Evolutionary conservation across 2,329 filamentous ascomycete genomes (phyloP), one percentile per base, ranked within the genome.

Genomic region (Elsinoe batatas): DNA sequence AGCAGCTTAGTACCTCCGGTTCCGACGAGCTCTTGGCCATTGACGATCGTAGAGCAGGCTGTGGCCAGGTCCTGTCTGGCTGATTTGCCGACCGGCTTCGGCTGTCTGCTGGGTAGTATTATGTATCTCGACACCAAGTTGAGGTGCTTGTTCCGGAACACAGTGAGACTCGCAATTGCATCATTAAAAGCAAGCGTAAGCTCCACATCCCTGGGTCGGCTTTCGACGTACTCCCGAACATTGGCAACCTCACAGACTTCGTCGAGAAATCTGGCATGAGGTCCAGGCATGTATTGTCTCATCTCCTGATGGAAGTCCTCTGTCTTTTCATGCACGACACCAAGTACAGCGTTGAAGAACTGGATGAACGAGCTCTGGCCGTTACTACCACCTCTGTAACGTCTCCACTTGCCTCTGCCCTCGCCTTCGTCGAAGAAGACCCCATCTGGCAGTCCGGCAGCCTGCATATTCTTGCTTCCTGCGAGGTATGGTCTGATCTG

Each of bases 281-380:
- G 70, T 0, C 74, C 74, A 2, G 77, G 77, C 77, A 80, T 80
- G 59, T 80, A 80, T 10, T 70, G 67, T 7, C 76, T 70, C 76
- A 79, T 79, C 62, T 79, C 75, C 62, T 74, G 54, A 46, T 74
- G 73, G 32, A 76, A 76, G 3, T 71, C 69, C 20, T 74, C 73
- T 12, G 62, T 64, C 18, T 53, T 53, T 30, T 58, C 42, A 60
- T 80, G 77, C 30, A 74, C 69, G 15, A 79, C 74, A 0, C 74
- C 76, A 2, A 80, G 69, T 1, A 75, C 73, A 5, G 76, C 74
- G 59, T 80, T 77, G 57, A 78, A 76, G 17, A 78, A 74, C 49
- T 79, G 77, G 2, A 80, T 71, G 44, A 80, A 59, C 0, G 76
- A 78, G 64, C 76, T 79, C 60, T 79, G 77, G 0, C 75, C 77